These are phyloP conservation scores for Pichia sporocuriosa DNA, from an alignment of 805 yeast species.

Conservation along the genomic window DNA sequence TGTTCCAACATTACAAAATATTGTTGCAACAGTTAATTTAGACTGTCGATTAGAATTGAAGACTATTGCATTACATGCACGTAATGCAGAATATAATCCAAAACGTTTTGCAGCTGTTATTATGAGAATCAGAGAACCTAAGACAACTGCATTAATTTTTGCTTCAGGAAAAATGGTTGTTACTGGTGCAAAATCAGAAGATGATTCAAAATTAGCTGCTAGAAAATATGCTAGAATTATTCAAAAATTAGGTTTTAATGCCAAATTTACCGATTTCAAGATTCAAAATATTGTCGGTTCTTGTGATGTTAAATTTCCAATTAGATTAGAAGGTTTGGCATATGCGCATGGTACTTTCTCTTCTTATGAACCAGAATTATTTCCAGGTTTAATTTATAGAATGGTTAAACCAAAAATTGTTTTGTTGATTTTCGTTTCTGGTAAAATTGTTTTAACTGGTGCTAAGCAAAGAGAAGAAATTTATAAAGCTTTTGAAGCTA, in stretches of 20 bases:
- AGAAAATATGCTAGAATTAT: constrained; percentile 97
- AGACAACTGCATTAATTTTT: constrained; percentile 94
- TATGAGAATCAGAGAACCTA: constrained; percentile 98
- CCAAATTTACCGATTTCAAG: constrained; percentile 95
- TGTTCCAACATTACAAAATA: constrained; percentile 91
- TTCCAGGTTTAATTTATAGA: constrained; percentile 97
- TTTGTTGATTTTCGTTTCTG: constrained; percentile 89
- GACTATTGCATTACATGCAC: constrained; percentile 95
- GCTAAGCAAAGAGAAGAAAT: constrained; percentile 98
- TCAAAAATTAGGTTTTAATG: constrained; percentile 95
- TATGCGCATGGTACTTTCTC: constrained; percentile 98
- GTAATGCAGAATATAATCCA: constrained; percentile 98
- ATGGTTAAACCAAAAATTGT: constrained; percentile 99
- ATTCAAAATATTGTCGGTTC: constrained; percentile 98
- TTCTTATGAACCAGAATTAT: constrained; percentile 95
- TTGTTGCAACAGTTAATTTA: constrained; percentile 94
- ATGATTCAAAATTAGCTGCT: constrained; percentile 95
- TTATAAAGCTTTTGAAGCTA: constrained; percentile 96
- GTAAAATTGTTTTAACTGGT: constrained; percentile 96
- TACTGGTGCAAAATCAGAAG: constrained; percentile 98
- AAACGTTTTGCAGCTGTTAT: constrained; percentile 98
- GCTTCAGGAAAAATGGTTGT: constrained; percentile 99
- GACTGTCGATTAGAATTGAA: constrained; percentile 94
- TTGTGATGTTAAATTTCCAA: constrained; percentile 97
- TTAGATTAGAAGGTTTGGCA: constrained; percentile 94